phyloP scores from a whole-genome alignment of 2,329 filamentous ascomycete genomes.

The Ophiocordyceps australis region DNA sequence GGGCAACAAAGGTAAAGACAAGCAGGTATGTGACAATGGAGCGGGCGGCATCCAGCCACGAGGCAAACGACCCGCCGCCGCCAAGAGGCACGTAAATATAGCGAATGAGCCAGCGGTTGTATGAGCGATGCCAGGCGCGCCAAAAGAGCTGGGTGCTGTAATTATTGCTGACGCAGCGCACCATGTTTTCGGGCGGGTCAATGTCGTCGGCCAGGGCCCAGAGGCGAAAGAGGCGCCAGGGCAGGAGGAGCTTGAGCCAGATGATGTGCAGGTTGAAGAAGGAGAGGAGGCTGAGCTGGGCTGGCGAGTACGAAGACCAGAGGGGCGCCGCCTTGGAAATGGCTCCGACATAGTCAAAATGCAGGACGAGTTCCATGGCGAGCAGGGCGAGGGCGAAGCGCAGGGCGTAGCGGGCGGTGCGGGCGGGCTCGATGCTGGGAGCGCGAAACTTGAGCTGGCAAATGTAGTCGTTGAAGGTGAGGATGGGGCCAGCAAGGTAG shows the following conservation, averaged over 20 bases:
- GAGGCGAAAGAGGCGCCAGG: conserved; percentile 97
- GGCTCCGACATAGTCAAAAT: conserved; percentile 85
- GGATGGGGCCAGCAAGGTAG: conserved; percentile 80
- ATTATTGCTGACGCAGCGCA: conserved; percentile 90
- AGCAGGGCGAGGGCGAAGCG: conserved; percentile 69
- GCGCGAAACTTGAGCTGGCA: conserved; percentile 62
- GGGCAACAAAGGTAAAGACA: conserved; percentile 90
- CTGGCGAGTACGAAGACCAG: conserved; percentile 71
- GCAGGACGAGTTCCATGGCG: conserved; percentile 78
- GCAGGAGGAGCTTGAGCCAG: conserved; percentile 91
- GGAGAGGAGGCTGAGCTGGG: conserved; percentile 76
- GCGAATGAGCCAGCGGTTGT: conserved; percentile 84
- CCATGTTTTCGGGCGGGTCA: conserved; percentile 95
- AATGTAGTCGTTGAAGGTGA: conserved; percentile 97
- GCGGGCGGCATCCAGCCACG: conserved; percentile 26
- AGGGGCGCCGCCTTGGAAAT: conserved; percentile 66
- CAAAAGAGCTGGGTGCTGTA: conserved; percentile 84
- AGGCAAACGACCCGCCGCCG: conserved; percentile 39
- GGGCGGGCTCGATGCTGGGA: conserved; percentile 47
- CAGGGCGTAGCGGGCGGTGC: conserved; percentile 65
- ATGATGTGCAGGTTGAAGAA: conserved; percentile 96
- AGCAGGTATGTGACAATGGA: conserved; percentile 60
- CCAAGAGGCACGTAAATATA: conserved; percentile 91
- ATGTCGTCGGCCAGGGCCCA: conserved; percentile 84
- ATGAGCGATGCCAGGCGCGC: conserved; percentile 90